Conservation (phyloP, 1,284 basidiomycete species). For the Cryptococcus sp. region DNA sequence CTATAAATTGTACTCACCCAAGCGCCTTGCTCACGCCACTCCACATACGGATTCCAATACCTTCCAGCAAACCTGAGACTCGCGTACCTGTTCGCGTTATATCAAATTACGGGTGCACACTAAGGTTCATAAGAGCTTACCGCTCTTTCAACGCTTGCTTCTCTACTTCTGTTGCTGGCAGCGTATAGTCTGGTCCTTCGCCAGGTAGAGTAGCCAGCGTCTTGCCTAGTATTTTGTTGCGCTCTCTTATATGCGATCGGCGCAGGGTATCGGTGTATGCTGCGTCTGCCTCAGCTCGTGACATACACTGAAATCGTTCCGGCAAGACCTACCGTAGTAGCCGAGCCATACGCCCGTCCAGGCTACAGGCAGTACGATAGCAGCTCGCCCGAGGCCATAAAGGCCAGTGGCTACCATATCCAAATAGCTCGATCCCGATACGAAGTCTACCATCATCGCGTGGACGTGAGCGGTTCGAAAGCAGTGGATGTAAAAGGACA, state of each 20-base stretch:
- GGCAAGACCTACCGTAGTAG: conserved; percentile 42
- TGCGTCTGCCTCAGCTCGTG: conserved; percentile 9
- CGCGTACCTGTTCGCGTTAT: conserved; percentile 29
- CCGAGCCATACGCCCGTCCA: conserved; percentile 48
- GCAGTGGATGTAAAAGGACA: no score
- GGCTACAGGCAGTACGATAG: conserved; percentile 42
- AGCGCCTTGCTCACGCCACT: conserved; percentile 58
- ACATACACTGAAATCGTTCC: no score
- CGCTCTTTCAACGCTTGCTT: conserved; percentile 49
- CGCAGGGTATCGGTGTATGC: conserved; percentile 51
- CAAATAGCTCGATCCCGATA: neutral
- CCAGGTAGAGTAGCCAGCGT: conserved; percentile 28
- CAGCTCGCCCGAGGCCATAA: conserved; percentile 33
- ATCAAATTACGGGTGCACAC: neutral
- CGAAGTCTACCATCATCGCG: neutral
- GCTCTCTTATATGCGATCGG: conserved; percentile 38
- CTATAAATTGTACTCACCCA: conserved; percentile 39
- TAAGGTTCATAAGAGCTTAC: conserved; percentile 23
- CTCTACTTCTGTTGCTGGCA: conserved; percentile 46
- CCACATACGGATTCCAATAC: conserved; percentile 55
- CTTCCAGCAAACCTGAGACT: conserved; percentile 46
- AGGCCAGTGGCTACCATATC: conserved; percentile 13
- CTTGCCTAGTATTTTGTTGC: conserved; percentile 29
- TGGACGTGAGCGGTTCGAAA: neutral
- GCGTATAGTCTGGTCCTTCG: conserved; percentile 22